phyloP scores from a whole-genome alignment of 371 early-diverging fungal genomes.

The Rhizopus sp. region DNA sequence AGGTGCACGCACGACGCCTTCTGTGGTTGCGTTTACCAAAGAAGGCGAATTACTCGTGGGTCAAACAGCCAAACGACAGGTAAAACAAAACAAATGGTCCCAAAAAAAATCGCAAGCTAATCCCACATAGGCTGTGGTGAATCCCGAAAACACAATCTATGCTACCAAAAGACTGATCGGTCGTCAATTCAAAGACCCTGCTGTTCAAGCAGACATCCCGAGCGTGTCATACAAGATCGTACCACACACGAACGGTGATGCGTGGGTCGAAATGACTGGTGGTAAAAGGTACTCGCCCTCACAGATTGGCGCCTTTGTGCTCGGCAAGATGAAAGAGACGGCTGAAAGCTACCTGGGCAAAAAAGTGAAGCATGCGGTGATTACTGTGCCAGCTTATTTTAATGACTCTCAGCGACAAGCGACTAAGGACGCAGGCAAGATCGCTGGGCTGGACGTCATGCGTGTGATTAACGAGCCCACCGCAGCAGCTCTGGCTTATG shows the following conservation, averaged over 20 bases:
- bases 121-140: constrained; percentile 90
- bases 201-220: constrained; percentile 83
- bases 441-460: no score
- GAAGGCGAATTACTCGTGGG: constrained; percentile 95
- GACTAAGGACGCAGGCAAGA: constrained; percentile 93
- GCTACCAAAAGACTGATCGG: constrained; percentile 96
- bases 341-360: constrained; percentile 87
- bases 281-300: constrained; percentile 95
- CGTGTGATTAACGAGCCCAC: constrained; percentile 97
- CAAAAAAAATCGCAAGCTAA: no score
- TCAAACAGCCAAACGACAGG: constrained; percentile 94
- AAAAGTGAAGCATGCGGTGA: constrained; percentile 89
- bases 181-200: constrained; percentile 83
- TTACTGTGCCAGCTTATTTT: constrained; percentile 81
- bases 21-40: constrained; percentile 93
- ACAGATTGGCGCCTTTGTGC: constrained; percentile 91
- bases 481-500: constrained; percentile 97
- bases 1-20: no score
- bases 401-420: constrained; percentile 95
- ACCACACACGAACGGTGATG: constrained; percentile 92
- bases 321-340: constrained; percentile 95
- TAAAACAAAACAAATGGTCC: no score
- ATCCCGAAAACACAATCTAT: constrained; percentile 94
- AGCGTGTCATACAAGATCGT: constrained; percentile 92
- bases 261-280: constrained; percentile 93